Conservation (phyloP, 2,329 filamentous ascomycete species). For the Hypomyces rosellus region DNA sequence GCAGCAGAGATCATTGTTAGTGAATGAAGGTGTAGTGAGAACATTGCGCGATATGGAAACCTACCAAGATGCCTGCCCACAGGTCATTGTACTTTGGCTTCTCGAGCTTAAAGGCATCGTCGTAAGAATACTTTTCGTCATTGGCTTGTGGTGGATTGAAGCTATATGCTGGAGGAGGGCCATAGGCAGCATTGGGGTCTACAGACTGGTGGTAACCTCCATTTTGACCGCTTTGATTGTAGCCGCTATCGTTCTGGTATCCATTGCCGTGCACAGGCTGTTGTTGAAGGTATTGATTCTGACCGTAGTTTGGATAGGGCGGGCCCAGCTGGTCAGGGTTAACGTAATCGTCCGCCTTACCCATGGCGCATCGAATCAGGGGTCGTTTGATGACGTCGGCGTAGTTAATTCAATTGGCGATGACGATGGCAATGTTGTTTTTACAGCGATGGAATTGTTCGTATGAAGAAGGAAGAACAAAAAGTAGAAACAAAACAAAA, state of each 20-base stretch:
- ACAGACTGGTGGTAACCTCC: conserved; percentile 19
- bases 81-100: conserved; percentile 84
- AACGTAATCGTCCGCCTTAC: conserved; percentile 29
- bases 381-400: not conserved
- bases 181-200: conserved; percentile 24
- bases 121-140: conserved; percentile 55
- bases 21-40: not conserved
- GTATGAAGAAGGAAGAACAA: too few species aligned
- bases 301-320: conserved; percentile 10
- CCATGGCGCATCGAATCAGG: conserved; percentile 21
- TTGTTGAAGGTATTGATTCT: conserved; percentile 14
- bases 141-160: conserved; percentile 32
- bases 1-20: not conserved
- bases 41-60: conserved; percentile 17
- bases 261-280: conserved; percentile 6
- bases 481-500: too few species aligned
- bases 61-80: conserved; percentile 77
- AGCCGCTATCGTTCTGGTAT: conserved; percentile 11
- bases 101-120: conserved; percentile 75
- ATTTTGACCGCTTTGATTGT: conserved; percentile 16
- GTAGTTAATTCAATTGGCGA: not conserved
- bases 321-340: conserved; percentile 18
- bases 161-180: conserved; percentile 26
- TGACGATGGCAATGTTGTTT: not conserved
- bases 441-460: not conserved